Base-by-base conservation (phyloP, 805 yeast genomes). In the Cyberlindnera mycetangii region DNA sequence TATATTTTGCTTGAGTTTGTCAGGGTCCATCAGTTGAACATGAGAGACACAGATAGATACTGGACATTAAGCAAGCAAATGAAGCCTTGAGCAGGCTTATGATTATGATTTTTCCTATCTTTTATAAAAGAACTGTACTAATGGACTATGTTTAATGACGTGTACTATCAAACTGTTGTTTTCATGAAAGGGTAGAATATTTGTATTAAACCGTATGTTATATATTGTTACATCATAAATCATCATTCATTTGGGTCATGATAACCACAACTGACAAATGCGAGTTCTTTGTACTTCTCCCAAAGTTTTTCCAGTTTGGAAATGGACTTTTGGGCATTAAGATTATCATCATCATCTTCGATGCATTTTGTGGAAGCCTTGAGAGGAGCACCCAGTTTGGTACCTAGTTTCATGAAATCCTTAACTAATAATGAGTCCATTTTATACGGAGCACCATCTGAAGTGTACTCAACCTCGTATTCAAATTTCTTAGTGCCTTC, bases 391-490 rank as follows among this genome's bases (percentile, higher is more conserved):
- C 81, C 82, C 40, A 84, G 61, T 27, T 66, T 64, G 38, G 80
- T 68, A 4, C 82, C 89, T 17, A 80, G 59, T 21, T 71, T 64
- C 18, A 87, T 54, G 80, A 85, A 87, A 53, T 79, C 83, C 15
- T 70, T 65, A 4, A 82, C 90, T 11, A 83, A 62, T 34, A 85
- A 67, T 17, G 72, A 62, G 16, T 74, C 56, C 79, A 84, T 67
- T 16, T 67, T 61, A 55, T 77, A 81, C n/a, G 74, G 67, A 10
- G 71, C 66, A 44, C 81, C 84, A 45, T 78, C 81, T 0, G 93
- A 85, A 2, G 80, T 64, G 54, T 88, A 88, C 55, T 87, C 92
- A 16, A 82, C 65, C 53, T 81, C 76, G 58, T 72, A 87, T 7
- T 62, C 67, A 52, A 86, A 84, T 15, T 69, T 61, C 52, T 72